Evolutionary conservation across 352 stramenopile genomes (phyloP).

Genomic region (Peronospora tabacina): DNA sequence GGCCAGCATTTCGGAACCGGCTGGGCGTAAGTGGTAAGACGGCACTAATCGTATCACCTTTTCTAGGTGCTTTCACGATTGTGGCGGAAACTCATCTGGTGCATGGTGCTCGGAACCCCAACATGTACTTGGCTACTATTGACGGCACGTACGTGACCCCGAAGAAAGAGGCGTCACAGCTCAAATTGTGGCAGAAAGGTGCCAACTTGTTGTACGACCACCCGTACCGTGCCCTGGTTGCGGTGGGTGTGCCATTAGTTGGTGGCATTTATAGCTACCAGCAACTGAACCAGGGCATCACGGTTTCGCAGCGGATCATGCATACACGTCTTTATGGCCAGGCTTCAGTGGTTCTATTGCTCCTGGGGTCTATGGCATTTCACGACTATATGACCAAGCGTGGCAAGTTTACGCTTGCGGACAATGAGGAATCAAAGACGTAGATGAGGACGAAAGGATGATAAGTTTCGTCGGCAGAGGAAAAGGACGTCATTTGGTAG

Average conservation of each 20-base stretch:
- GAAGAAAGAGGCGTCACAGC: constrained; percentile 26
- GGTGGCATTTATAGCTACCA: constrained; percentile 68
- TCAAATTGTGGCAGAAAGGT: constrained; percentile 50
- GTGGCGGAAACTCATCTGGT: constrained; percentile 57
- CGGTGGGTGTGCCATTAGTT: constrained; percentile 52
- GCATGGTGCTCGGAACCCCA: constrained; percentile 56
- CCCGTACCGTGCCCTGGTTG: constrained; percentile 53
- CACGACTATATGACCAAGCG: constrained; percentile 76
- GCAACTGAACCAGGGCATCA: constrained; percentile 60
- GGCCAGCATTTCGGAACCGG: constrained; percentile 56
- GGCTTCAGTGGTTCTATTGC: constrained; percentile 50
- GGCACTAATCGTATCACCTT: constrained; percentile 53
- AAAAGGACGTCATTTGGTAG: not conserved
- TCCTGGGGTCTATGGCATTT: constrained; percentile 77
- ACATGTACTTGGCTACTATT: constrained; percentile 57
- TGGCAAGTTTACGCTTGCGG: constrained; percentile 50
- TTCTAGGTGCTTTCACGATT: constrained; percentile 59
- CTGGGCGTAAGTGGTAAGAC: constrained; percentile 68
- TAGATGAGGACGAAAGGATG: not conserved
- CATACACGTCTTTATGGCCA: constrained; percentile 82
- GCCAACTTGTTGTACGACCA: constrained; percentile 81
- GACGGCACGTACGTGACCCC: constrained; percentile 36
- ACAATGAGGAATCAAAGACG: constrained; percentile 19
- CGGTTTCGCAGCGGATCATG: constrained; percentile 80
- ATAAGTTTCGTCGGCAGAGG: not conserved